Evolutionary conservation across 2,329 filamentous ascomycete species (phyloP).

Genomic region (Sordariomycetes sp.): DNA sequence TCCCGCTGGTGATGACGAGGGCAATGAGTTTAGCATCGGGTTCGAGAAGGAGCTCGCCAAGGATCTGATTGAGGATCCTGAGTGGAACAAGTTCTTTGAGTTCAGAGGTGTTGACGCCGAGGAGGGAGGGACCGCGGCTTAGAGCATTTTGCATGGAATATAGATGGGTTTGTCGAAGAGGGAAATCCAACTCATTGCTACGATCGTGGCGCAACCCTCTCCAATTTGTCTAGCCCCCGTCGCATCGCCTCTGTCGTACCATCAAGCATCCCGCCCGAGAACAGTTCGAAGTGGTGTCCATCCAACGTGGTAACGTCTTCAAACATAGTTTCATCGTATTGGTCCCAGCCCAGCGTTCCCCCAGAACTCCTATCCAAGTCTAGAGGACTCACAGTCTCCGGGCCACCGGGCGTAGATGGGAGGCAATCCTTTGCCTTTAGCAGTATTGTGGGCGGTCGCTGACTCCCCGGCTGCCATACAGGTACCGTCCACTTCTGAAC

Average conservation of each 20-base stretch:
- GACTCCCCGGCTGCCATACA: constrained; percentile 17
- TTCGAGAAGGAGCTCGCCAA: constrained; percentile 22
- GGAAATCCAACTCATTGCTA: too few species aligned
- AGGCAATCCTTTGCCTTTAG: constrained; percentile 29
- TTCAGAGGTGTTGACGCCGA: constrained; percentile 22
- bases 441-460: constrained; percentile 31
- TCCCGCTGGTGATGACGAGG: constrained; percentile 20
- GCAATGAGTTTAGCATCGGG: constrained; percentile 20
- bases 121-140: constrained; percentile 1
- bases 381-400: not conserved
- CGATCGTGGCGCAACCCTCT: too few species aligned
- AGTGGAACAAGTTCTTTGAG: constrained; percentile 27
- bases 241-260: not conserved
- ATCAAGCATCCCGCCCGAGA: not conserved
- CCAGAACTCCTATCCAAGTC: not conserved
- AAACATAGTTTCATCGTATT: not conserved
- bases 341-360: not conserved
- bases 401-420: not conserved
- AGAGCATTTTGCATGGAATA: constrained; percentile 1
- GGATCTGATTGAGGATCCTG: constrained; percentile 19
- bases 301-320: not conserved
- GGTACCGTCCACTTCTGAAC: constrained; percentile 29
- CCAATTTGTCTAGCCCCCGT: not conserved
- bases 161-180: too few species aligned
- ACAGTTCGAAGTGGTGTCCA: constrained; percentile 1